These are phyloP conservation scores for Paraurostyla sp. DNA, from an alignment of 73 alveolate species.

Conservation along the genomic window DNA sequence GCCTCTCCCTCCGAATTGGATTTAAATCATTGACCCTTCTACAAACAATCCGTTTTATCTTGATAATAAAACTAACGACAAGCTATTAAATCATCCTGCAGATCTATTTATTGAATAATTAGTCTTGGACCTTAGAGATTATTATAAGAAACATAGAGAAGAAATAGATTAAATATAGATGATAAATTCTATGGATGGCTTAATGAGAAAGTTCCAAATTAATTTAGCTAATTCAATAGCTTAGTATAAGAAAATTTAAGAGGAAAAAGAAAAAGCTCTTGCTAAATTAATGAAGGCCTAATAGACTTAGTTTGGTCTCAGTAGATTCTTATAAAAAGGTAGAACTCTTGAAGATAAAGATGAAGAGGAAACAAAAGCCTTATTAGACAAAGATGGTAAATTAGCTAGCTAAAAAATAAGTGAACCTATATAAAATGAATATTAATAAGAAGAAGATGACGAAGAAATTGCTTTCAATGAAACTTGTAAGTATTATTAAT, in stretches of 20 bases:
- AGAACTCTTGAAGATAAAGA: no score
- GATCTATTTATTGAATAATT: neutral
- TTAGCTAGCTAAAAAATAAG: no score
- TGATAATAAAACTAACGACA: neutral
- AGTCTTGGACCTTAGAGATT: neutral
- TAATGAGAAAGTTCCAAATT: neutral
- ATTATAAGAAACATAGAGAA: neutral
- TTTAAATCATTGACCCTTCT: neutral
- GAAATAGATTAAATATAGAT: neutral
- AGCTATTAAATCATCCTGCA: constrained; percentile 25
- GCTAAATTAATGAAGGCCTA: neutral
- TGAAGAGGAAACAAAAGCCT: no score
- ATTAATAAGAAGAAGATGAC: neutral
- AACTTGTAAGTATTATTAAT: neutral
- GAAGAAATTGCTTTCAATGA: neutral
- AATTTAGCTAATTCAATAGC: neutral
- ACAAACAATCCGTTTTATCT: neutral
- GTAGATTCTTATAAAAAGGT: no score
- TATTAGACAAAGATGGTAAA: no score
- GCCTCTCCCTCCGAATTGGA: constrained; percentile 27
- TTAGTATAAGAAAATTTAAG: neutral
- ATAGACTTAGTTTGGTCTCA: no score
- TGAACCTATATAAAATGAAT: no score
- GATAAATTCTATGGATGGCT: neutral
- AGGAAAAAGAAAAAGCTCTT: neutral